Base-by-base conservation (phyloP, 805 yeast species). In the Pichia deserticola region DNA sequence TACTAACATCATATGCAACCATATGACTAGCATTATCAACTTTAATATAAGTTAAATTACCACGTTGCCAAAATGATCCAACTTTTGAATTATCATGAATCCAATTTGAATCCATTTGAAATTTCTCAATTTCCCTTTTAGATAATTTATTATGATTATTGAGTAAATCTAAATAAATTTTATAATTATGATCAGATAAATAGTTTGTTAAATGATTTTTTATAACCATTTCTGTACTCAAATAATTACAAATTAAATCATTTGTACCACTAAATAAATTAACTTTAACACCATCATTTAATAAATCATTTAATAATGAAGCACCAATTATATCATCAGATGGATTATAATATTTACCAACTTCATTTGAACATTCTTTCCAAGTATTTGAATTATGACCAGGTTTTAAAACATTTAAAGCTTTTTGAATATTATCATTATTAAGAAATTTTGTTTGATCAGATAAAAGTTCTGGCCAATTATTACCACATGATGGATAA, bases 1-100 rank as follows among this genome's bases (percentile, higher is more conserved):
- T 79, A 1, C 93, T 86, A 47, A 78, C 68, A 63, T 90, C 97
- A 56, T 78, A 83, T 1, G 98, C 96, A 29, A 89, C 93, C 98
- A 93, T 92, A 62, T 93, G 98, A 4, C 96, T 84, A 0, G 96
- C 80, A 57, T 87, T 79, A 62, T 68, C 78, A 2, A 92, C 79
- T 50, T 80, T 79, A 34, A 86, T 80, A 62, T 84, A 85, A 0
- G 96, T 84, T 59, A 92, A 70, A 60, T 88, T 87, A 54, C 87
- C 74, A 44, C 82, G 90, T 20, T 65, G 45, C 51, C 65, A 64
- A 37, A 78, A 57, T 36, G 64, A 57, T 52, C 79, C 76, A 9
- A 69, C 75, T 9, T 51, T 51, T 7, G 57, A 51, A 12, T 67
- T 64, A 52, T 74, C 68, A 60, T 75, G 75, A 20, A 61, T 54